phyloP scores from a whole-genome alignment of 805 yeast species.

The Myxozyma lipomycoides region DNA sequence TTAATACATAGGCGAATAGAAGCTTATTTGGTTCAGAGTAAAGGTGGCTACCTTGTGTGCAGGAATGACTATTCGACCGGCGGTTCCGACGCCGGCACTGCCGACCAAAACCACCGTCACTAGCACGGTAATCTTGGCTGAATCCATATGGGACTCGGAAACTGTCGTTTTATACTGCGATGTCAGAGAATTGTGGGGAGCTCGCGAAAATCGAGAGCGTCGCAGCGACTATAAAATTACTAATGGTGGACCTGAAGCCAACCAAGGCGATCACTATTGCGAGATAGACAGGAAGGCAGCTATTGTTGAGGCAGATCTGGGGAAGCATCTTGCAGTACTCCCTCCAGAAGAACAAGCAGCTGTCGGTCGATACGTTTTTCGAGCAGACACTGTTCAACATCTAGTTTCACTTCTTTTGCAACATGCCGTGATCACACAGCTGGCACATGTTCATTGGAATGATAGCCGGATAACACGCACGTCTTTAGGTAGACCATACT shows the following conservation, averaged over 20 bases:
- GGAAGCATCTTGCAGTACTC: constrained; percentile 3
- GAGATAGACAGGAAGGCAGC: not conserved
- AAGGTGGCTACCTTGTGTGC: too few species aligned
- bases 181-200: not conserved
- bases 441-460: constrained; percentile 6
- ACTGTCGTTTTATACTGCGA: not conserved
- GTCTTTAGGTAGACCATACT: constrained; percentile 15
- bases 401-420: constrained; percentile 20
- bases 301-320: constrained; percentile 1
- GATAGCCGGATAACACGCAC: constrained; percentile 7
- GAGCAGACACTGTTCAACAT: constrained; percentile 14
- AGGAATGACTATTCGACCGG: too few species aligned
- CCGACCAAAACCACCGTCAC: too few species aligned
- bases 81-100: too few species aligned
- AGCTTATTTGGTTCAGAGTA: too few species aligned
- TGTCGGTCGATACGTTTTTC: constrained; percentile 12
- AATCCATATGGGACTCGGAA: not conserved
- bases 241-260: not conserved
- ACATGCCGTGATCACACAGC: constrained; percentile 6
- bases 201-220: not conserved
- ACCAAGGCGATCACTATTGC: not conserved
- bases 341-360: constrained; percentile 12
- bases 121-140: not conserved
- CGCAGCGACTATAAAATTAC: too few species aligned
- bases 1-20: too few species aligned